A percentile compares a stretch with the other conserved stretches of the same genome.
Conservation (phyloP, 148 eudicot genomes). For the Vaccinium darrowii region DNA sequence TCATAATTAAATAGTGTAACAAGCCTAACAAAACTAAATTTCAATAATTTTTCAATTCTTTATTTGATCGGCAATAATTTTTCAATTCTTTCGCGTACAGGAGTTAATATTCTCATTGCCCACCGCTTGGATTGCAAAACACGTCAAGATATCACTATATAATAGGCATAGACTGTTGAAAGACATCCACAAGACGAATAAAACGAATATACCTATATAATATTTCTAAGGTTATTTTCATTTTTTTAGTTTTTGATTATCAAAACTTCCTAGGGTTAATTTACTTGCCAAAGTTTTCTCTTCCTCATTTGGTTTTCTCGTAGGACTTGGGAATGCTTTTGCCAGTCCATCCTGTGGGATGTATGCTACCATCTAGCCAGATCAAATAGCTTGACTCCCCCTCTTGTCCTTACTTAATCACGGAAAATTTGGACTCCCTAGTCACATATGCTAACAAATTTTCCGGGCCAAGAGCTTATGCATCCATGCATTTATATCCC, state of each 20-base stretch:
- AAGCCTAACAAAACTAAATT: background rate
- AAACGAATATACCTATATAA: background rate
- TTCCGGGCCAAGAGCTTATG: background rate
- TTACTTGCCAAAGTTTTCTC: background rate
- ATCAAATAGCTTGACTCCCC: background rate
- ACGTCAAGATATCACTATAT: too few species aligned
- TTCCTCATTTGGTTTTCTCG: background rate
- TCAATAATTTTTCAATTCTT: background rate
- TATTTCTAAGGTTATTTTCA: background rate
- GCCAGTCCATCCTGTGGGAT: background rate
- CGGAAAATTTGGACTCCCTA: background rate
- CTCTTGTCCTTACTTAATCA: background rate
- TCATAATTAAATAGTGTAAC: background rate
- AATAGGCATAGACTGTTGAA: background rate
- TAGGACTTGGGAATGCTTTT: background rate
- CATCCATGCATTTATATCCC: background rate
- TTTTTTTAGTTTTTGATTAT: too few species aligned
- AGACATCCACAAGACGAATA: conserved; percentile 7
- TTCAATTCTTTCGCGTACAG: background rate
- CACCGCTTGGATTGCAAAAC: background rate
- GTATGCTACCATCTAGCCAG: background rate
- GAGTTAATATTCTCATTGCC: background rate
- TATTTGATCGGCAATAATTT: background rate
- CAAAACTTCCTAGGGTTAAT: background rate
- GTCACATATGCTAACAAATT: background rate